Conservation (phyloP, 495 filamentous ascomycete species). For the Aspergillus wentii region DNA sequence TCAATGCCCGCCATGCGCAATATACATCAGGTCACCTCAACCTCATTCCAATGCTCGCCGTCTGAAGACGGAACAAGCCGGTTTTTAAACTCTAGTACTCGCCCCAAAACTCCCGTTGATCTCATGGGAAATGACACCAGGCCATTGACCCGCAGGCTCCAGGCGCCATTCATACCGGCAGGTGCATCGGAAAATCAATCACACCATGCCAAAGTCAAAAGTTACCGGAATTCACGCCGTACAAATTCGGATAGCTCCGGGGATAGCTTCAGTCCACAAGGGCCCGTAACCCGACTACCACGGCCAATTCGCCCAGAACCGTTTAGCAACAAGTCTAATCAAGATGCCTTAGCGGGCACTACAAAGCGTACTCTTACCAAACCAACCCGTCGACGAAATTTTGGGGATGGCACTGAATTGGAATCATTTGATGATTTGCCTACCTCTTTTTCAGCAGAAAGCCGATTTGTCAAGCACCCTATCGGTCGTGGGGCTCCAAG, state of each 20-base stretch:
- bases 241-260: constrained; percentile 65
- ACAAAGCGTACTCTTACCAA: constrained; percentile 65
- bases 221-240: constrained; percentile 63
- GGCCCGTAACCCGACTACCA: constrained; percentile 46
- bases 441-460: constrained; percentile 77
- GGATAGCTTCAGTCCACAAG: constrained; percentile 40
- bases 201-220: constrained; percentile 72
- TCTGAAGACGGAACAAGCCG: constrained; percentile 33
- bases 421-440: constrained; percentile 94
- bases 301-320: constrained; percentile 41
- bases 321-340: constrained; percentile 32
- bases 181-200: constrained; percentile 69
- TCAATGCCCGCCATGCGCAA: constrained; percentile 78
- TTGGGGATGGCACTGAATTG: constrained; percentile 88
- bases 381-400: constrained; percentile 69
- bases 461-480: constrained; percentile 76
- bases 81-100: constrained; percentile 37
- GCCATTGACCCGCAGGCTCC: constrained; percentile 52
- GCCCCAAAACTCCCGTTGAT: constrained; percentile 73
- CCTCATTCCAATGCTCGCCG: constrained; percentile 31
- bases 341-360: constrained; percentile 42
- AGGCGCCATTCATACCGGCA: constrained; percentile 75
- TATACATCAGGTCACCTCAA: constrained; percentile 31
- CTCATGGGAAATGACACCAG: constrained; percentile 49
- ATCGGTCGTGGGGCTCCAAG: constrained; percentile 64